These are phyloP conservation scores for Beta lomatogona DNA, from an alignment of 179 eudicot species.

Conservation along the genomic window DNA sequence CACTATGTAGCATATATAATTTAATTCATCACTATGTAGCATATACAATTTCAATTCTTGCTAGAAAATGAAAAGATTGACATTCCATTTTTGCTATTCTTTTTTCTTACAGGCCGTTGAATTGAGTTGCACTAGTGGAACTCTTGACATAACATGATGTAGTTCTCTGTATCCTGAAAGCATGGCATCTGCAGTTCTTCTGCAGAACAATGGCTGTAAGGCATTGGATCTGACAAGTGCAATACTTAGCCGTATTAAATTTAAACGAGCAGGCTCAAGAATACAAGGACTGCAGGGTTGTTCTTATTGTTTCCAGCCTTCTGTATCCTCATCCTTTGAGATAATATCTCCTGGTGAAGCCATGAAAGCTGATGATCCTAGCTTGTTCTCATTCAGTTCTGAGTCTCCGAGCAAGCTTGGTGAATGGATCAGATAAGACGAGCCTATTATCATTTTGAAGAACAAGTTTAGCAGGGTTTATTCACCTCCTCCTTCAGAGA, in stretches of 20 bases:
- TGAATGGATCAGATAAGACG: slow-evolving; percentile 61
- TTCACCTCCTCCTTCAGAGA: slow-evolving; percentile 64
- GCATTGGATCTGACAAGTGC: slow-evolving; percentile 57
- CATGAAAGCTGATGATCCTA: slow-evolving; percentile 70
- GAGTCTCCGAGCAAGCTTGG: slow-evolving; percentile 67
- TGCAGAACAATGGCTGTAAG: slow-evolving; percentile 75
- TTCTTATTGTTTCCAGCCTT: slow-evolving; percentile 75
- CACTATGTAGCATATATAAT: not conserved
- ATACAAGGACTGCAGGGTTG: slow-evolving; percentile 68
- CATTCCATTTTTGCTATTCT: not conserved
- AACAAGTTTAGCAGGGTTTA: slow-evolving; percentile 85
- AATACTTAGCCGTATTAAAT: slow-evolving; percentile 68
- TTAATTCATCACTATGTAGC: not conserved
- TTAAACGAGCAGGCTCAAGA: slow-evolving; percentile 55
- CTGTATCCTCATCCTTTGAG: slow-evolving; percentile 74
- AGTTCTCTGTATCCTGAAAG: slow-evolving; percentile 65
- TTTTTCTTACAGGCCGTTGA: slow-evolving; percentile 54
- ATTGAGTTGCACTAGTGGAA: slow-evolving; percentile 65
- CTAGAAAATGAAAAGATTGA: not conserved
- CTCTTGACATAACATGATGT: slow-evolving; percentile 64
- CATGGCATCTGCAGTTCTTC: slow-evolving; percentile 83
- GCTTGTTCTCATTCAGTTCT: slow-evolving; percentile 62
- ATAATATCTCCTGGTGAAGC: slow-evolving; percentile 76
- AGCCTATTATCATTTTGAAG: slow-evolving; percentile 63
- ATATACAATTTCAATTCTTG: not conserved